Percentiles rank a stretch among this genome's conserved stretches.
Conservation (phyloP, 2,329 filamentous ascomycete species). For the Cryphonectria radicalis region DNA sequence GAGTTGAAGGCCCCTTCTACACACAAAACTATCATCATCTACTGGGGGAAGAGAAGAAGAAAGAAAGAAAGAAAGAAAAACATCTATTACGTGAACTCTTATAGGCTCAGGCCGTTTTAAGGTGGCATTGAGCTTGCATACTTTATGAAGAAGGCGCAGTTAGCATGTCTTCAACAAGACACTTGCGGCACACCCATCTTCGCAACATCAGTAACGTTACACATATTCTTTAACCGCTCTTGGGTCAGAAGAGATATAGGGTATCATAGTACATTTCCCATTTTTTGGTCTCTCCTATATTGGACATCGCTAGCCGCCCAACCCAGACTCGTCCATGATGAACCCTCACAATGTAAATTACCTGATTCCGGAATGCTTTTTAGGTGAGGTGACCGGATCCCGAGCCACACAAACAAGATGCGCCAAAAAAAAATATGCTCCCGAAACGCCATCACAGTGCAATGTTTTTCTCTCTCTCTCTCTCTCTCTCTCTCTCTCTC, state of each 20-base stretch:
- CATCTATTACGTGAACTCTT: not conserved
- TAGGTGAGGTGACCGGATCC: not conserved
- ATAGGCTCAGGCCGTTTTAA: not conserved
- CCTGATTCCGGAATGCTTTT: not conserved
- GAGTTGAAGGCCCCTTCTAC: not conserved
- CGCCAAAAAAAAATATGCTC: not conserved
- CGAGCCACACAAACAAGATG: not conserved
- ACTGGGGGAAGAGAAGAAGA: not conserved
- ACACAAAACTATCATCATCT: not conserved
- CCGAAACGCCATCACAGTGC: conserved; percentile 27
- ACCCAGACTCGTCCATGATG: not conserved
- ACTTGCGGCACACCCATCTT: not conserved
- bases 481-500: not conserved
- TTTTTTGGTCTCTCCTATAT: not conserved
- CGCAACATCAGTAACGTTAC: not conserved
- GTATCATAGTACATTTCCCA: conserved; percentile 7
- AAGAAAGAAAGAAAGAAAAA: too few species aligned
- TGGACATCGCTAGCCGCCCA: not conserved
- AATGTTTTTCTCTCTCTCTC: not conserved
- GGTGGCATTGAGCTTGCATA: not conserved
- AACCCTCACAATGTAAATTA: not conserved
- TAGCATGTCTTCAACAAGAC: not conserved
- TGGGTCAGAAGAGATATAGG: not conserved
- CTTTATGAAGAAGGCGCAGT: not conserved
- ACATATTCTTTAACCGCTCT: not conserved